Evolutionary conservation across 495 filamentous ascomycete species (phyloP), one percentile per base, ranked within the genome.

Genomic region (Neurospora sp.): DNA sequence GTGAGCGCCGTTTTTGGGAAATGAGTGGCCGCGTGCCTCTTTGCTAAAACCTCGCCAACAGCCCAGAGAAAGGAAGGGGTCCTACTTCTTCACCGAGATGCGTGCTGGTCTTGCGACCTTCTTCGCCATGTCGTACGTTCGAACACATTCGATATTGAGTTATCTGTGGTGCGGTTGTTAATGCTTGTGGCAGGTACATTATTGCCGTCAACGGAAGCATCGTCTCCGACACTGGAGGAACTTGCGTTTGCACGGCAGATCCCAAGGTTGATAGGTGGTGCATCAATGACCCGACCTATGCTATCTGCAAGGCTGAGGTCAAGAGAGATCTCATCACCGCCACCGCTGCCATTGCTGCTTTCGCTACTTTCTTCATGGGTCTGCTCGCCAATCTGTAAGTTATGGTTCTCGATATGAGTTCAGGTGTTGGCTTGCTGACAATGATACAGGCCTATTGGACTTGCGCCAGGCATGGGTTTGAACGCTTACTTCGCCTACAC

Each of bases 401-500:
- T 37, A 6, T 27, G 1, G 11, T 18, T 22, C 40, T 11, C 20
- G 5, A 37, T 14, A 18, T 31, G 20, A 8, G 12, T 40, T 12
- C 18, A 40, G 22, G 68, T 37, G 70, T 46, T 75, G 44, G 71
- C 20, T n/a, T 59, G 14, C 71, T 69, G 69, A 77, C 74, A 48
- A 39, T 16, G 2, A 35, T 81, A 82, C 71, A 88, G 90, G 74
- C 92, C 92, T 3, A 90, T 95, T 68, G 89, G 89, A 7, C 83
- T 94, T 69, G 93, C 92, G 5, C 92, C 93, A 14, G 92, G 92
- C 39, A 93, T 94, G 92, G 93, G 92, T 18, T 74, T 95, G 71
- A 95, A 95, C 77, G 92, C 92, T 3, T 94, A 94, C 78, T 94
- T 95, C 72, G 87, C 92, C 12, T 95, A 91, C 78, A 92, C 91